A percentile compares a stretch with the other conserved stretches of the same genome.
Evolutionary conservation across 257 asterid species (phyloP).

Genomic region (Ehretia macrophylla): DNA sequence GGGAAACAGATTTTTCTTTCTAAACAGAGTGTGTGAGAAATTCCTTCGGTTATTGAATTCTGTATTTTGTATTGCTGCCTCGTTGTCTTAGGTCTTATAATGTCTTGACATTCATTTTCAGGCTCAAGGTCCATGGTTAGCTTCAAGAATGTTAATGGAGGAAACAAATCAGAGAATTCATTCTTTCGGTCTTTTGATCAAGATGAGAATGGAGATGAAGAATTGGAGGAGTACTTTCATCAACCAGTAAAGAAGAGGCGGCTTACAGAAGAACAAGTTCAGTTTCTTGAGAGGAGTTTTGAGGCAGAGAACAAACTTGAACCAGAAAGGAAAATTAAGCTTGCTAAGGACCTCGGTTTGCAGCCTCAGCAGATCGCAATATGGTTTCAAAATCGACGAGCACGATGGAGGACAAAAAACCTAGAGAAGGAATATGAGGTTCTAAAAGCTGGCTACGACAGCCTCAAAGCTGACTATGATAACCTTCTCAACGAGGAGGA

Average conservation of each 20-base stretch:
- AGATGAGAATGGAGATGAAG: slow-evolving; percentile 49
- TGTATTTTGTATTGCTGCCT: neutral
- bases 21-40: too few species aligned
- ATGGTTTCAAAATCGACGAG: slow-evolving; percentile 87
- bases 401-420: slow-evolving; percentile 73
- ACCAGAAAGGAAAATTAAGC: slow-evolving; percentile 66
- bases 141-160: slow-evolving; percentile 30
- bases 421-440: slow-evolving; percentile 66
- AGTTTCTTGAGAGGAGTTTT: slow-evolving; percentile 71
- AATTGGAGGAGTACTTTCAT: slow-evolving; percentile 53
- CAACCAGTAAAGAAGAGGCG: slow-evolving; percentile 78
- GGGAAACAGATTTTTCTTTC: too few species aligned
- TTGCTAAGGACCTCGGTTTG: slow-evolving; percentile 73
- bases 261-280: slow-evolving; percentile 61
- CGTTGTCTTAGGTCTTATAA: neutral
- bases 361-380: slow-evolving; percentile 75
- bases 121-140: slow-evolving; percentile 62
- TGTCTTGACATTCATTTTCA: slow-evolving; percentile 12
- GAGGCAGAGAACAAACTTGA: slow-evolving; percentile 69
- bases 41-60: too few species aligned
- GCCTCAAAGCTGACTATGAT: slow-evolving; percentile 49
- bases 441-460: slow-evolving; percentile 37
- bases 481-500: slow-evolving; percentile 62
- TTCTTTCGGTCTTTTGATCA: slow-evolving; percentile 37
- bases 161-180: slow-evolving; percentile 35